Percentiles rank a stretch among this genome's conserved stretches.
Evolutionary conservation across 1,284 basidiomycete genomes (phyloP).

Genomic region (Lignosus rhinocerotis): DNA sequence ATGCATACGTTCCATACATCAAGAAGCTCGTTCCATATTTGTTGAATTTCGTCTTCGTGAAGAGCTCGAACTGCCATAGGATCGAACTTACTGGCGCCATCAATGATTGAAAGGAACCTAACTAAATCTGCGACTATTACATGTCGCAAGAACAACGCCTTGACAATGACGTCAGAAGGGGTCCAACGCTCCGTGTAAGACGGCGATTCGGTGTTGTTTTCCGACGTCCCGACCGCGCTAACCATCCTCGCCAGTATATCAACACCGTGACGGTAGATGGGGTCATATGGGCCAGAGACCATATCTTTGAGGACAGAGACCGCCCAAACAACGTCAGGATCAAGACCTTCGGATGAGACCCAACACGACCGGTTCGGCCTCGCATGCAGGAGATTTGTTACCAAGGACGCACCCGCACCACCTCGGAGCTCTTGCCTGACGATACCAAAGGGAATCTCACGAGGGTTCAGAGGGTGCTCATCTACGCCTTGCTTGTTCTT

Average conservation of each 20-base stretch:
- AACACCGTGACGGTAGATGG: constrained; percentile 38
- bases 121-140: constrained; percentile 26
- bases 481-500: constrained; percentile 19
- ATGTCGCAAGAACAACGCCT: constrained; percentile 34
- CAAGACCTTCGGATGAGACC: neutral
- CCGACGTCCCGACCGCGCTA: constrained; percentile 28
- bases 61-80: constrained; percentile 38
- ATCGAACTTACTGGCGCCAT: constrained; percentile 27
- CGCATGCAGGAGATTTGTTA: constrained; percentile 37
- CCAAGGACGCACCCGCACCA: constrained; percentile 42
- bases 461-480: constrained; percentile 1
- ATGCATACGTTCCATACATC: constrained; percentile 40
- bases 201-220: neutral
- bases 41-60: constrained; percentile 44
- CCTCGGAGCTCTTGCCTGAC: constrained; percentile 45
- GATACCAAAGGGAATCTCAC: constrained; percentile 37
- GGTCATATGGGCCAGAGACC: constrained; percentile 32
- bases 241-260: constrained; percentile 42
- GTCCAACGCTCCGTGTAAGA: neutral
- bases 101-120: constrained; percentile 24
- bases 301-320: constrained; percentile 41
- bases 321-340: constrained; percentile 32
- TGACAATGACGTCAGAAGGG: constrained; percentile 18
- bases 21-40: constrained; percentile 45
- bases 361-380: neutral